Evolutionary conservation across 2,329 filamentous ascomycete genomes (phyloP), one percentile per base, ranked within the genome.

Genomic region (Diaporthe longicolla): DNA sequence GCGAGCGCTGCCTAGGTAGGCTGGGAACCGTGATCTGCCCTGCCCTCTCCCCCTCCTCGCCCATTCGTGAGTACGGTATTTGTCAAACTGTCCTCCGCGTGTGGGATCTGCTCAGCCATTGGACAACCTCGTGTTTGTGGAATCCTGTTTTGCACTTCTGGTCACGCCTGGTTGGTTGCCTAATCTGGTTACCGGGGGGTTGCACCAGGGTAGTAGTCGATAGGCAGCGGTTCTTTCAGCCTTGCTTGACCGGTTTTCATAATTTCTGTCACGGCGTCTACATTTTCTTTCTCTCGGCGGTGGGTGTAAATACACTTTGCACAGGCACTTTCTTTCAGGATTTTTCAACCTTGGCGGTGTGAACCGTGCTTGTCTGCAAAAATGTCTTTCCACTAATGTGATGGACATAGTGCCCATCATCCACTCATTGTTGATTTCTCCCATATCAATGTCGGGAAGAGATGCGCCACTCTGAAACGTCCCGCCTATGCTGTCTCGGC

Each of bases 41-140:
- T 35, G 24, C 35, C 17, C 29, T 50, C 19, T 19, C 21, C 21
- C 24, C 26, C 43, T 11, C 13, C 37, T 40, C 10, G 37, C 11
- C 61, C 43, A 24, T 15, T 6, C 15, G 40, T 10, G 11, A 7
- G 15, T 7, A 21, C 21, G 19, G 19, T 37, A 66, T 66, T 52
- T 50, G 61, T 66, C 61, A 35, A 50, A 24, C 8, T 24, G 19
- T 19, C 45, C 3, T 40, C 26, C 45, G 19, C 13, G 21, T 32
- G 29, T 52, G 45, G 26, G 43, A 50, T 66, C 43, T 66, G 61
- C 61, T 19, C 61, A 52, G 61, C 52, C 61, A 66, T 66, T 66
- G 61, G 61, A 11, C 61, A 66, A 66, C 43, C 29, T 50, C 26
- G 26, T 24, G 4, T 21, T 10, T 4, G 26, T 4, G 21, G 32